Conservation (phyloP, 805 yeast genomes). For the Zygotorulaspora chibaensis region DNA sequence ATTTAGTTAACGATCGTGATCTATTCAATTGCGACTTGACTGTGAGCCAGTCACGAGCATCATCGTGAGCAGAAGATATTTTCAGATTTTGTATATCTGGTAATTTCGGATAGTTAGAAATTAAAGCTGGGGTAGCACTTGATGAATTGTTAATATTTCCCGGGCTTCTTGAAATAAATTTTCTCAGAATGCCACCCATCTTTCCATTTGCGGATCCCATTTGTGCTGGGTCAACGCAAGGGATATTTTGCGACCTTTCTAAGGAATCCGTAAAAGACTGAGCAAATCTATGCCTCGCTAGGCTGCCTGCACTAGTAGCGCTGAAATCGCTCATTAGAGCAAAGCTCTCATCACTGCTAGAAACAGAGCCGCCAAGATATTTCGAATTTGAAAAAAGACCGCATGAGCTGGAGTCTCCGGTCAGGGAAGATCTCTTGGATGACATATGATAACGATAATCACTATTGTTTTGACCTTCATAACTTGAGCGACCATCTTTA, state of each 20-base stretch:
- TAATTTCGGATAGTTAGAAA: slow-evolving; percentile 27
- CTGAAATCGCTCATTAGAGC: slow-evolving; percentile 60
- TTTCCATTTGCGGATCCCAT: slow-evolving; percentile 22
- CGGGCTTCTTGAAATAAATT: slow-evolving; percentile 28
- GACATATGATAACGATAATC: slow-evolving; percentile 19
- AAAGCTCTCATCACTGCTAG: slow-evolving; percentile 38
- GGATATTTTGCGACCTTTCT: slow-evolving; percentile 22
- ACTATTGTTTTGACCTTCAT: slow-evolving; percentile 10
- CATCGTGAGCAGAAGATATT: slow-evolving; percentile 34
- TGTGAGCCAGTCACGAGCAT: slow-evolving; percentile 48
- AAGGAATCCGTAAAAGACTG: slow-evolving; percentile 33
- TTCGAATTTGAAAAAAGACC: slow-evolving; percentile 40
- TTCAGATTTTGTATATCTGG: slow-evolving; percentile 29
- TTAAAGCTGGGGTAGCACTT: slow-evolving; percentile 26
- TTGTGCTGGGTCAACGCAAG: slow-evolving; percentile 2
- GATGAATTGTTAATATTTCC: slow-evolving; percentile 4
- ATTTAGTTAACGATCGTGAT: slow-evolving; percentile 61
- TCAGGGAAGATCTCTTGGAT: slow-evolving; percentile 9
- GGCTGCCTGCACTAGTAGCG: slow-evolving; percentile 87
- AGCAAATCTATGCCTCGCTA: slow-evolving; percentile 65
- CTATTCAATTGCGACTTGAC: slow-evolving; percentile 62
- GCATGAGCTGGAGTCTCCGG: slow-evolving; percentile 14
- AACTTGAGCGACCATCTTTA: slow-evolving; percentile 14
- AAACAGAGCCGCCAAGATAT: slow-evolving; percentile 46
- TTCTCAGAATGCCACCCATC: slow-evolving; percentile 33